These are phyloP conservation scores for Rhizopogon vesiculosus DNA, from an alignment of 768 basidiomycete genomes.

Conservation along the genomic window DNA sequence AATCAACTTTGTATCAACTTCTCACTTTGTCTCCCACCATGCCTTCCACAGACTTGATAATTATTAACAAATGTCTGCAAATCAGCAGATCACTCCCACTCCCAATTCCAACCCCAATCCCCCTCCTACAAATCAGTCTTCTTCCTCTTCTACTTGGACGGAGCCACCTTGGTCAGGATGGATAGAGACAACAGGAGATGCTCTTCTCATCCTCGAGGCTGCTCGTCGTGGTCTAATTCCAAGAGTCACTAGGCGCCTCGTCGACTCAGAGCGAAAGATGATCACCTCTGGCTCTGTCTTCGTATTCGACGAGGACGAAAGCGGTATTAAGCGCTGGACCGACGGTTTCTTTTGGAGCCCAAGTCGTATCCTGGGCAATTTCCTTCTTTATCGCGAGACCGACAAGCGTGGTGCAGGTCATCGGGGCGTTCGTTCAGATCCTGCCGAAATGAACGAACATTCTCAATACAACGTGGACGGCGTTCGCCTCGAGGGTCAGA, in stretches of 20 bases:
- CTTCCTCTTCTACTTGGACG: slow-evolving; percentile 53
- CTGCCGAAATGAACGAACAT: slow-evolving; percentile 33
- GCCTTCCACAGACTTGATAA: slow-evolving; percentile 8
- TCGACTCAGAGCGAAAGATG: slow-evolving; percentile 90
- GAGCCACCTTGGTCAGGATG: slow-evolving; percentile 92
- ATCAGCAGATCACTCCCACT: slow-evolving; percentile 23
- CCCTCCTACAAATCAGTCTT: slow-evolving; percentile 22
- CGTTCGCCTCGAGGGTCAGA: slow-evolving; percentile 31
- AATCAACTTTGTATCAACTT: slow-evolving; percentile 37
- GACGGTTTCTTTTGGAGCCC: slow-evolving; percentile 98
- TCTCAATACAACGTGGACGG: slow-evolving; percentile 31
- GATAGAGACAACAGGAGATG: slow-evolving; percentile 94
- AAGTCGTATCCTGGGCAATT: slow-evolving; percentile 89
- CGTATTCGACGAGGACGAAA: slow-evolving; percentile 96
- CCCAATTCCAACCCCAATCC: slow-evolving; percentile 9
- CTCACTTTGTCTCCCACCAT: slow-evolving; percentile 10
- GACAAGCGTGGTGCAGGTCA: slow-evolving; percentile 75
- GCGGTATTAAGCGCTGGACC: slow-evolving; percentile 97
- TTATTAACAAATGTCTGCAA: slow-evolving; percentile 25
- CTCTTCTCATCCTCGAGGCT: slow-evolving; percentile 94
- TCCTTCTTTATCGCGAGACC: slow-evolving; percentile 91
- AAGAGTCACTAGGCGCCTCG: slow-evolving; percentile 85
- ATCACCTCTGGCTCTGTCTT: slow-evolving; percentile 93
- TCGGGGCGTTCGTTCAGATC: slow-evolving; percentile 43
- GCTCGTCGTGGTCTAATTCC: slow-evolving; percentile 88